Conservation (phyloP, 768 basidiomycete genomes). For the Xerocomellus chrysenteron region DNA sequence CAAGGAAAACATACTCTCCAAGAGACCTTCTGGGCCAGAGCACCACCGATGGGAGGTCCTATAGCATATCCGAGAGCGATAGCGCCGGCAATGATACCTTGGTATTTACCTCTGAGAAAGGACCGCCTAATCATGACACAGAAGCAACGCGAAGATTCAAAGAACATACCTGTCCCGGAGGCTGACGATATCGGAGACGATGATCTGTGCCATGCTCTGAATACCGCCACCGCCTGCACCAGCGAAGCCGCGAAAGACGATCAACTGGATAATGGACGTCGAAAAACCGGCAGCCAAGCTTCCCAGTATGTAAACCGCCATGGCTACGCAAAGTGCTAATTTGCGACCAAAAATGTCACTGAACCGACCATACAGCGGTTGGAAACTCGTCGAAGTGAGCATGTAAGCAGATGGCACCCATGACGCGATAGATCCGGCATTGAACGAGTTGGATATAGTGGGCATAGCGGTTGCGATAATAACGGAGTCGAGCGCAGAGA, state of each 20-base stretch:
- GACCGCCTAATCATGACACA: not conserved
- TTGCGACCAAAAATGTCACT: slow-evolving; percentile 72
- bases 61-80: slow-evolving; percentile 57
- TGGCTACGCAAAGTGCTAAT: slow-evolving; percentile 51
- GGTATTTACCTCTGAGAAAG: slow-evolving; percentile 63
- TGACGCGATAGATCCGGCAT: slow-evolving; percentile 44
- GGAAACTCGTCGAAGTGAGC: slow-evolving; percentile 47
- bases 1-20: slow-evolving; percentile 53
- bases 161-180: slow-evolving; percentile 56
- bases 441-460: slow-evolving; percentile 63
- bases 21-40: slow-evolving; percentile 55
- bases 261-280: slow-evolving; percentile 61
- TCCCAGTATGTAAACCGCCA: slow-evolving; percentile 65
- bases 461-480: slow-evolving; percentile 76
- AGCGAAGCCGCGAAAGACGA: slow-evolving; percentile 65
- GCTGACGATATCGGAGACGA: slow-evolving; percentile 71
- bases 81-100: slow-evolving; percentile 66
- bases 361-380: slow-evolving; percentile 56
- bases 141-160: not conserved
- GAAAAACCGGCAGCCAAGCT: slow-evolving; percentile 68
- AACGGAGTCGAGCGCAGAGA: slow-evolving; percentile 67
- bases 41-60: slow-evolving; percentile 69
- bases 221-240: slow-evolving; percentile 74
- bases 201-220: slow-evolving; percentile 66
- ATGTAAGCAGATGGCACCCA: slow-evolving; percentile 78